Conservation (phyloP, 306 rosid species). For the Cyamopsis tetragonoloba region DNA sequence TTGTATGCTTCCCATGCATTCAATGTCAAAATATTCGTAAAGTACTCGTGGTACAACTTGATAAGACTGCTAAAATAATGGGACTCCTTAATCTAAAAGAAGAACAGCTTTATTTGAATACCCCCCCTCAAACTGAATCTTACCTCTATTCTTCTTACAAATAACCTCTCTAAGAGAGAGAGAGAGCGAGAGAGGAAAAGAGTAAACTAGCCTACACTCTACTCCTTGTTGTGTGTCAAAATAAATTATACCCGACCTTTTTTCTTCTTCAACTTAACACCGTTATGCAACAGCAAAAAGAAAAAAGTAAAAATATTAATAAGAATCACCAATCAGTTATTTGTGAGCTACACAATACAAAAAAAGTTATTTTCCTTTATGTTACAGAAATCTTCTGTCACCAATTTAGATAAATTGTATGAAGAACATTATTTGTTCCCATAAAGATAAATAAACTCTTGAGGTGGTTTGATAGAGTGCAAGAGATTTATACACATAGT, state of each 20-base stretch:
- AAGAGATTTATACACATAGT: neutral
- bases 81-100: neutral
- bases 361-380: neutral
- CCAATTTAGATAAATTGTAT: neutral
- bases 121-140: neutral
- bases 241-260: neutral
- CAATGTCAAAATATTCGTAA: neutral
- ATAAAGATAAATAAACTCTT: neutral
- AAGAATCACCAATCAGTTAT: neutral
- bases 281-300: neutral
- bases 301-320: neutral
- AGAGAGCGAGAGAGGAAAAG: no score
- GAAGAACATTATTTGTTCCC: neutral
- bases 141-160: neutral
- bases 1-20: no score
- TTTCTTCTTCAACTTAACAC: neutral
- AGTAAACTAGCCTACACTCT: neutral
- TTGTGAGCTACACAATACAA: neutral
- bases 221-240: neutral
- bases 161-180: neutral
- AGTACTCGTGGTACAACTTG: constrained; percentile 4
- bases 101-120: neutral
- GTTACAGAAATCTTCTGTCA: neutral
- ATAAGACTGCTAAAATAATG: neutral
- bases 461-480: neutral